Evolutionary conservation across 2,329 filamentous ascomycete genomes (phyloP).

Genomic region (Oidium heveae): DNA sequence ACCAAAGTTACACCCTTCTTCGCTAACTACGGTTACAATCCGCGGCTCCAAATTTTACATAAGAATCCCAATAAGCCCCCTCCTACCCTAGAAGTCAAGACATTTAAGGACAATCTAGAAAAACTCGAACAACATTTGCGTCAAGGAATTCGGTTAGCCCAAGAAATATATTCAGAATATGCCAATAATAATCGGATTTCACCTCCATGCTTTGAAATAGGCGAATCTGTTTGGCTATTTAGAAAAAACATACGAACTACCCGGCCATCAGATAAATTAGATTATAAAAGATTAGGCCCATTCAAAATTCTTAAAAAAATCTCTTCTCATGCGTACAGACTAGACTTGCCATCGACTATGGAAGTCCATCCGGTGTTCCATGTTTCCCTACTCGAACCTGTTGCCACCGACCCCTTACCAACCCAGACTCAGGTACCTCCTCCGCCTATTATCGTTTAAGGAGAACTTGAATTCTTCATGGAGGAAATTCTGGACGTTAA

Average conservation of each 20-base stretch:
- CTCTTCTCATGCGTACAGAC: not conserved
- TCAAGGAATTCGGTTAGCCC: not conserved
- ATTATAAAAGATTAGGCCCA: not conserved
- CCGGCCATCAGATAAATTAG: not conserved
- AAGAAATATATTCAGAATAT: not conserved
- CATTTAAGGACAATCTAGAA: not conserved
- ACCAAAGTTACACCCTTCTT: not conserved
- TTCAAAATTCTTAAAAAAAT: not conserved
- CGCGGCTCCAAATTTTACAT: not conserved
- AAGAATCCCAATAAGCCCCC: not conserved
- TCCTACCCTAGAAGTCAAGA: not conserved
- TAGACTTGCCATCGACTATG: not conserved
- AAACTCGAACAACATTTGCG: not conserved
- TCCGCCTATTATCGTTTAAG: not conserved
- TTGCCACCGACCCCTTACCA: not conserved
- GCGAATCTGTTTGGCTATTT: not conserved
- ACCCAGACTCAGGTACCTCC: not conserved
- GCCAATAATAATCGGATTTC: not conserved
- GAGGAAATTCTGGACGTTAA: not conserved
- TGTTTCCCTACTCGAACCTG: constrained; percentile 1
- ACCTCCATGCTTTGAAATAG: not conserved
- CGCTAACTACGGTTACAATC: not conserved
- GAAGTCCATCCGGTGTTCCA: constrained; percentile 1
- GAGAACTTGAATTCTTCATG: not conserved
- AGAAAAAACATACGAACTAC: not conserved